A percentile compares a stretch with the other conserved stretches of the same genome.
phyloP scores from a whole-genome alignment of 768 basidiomycete species.

The Russula vinacea region DNA sequence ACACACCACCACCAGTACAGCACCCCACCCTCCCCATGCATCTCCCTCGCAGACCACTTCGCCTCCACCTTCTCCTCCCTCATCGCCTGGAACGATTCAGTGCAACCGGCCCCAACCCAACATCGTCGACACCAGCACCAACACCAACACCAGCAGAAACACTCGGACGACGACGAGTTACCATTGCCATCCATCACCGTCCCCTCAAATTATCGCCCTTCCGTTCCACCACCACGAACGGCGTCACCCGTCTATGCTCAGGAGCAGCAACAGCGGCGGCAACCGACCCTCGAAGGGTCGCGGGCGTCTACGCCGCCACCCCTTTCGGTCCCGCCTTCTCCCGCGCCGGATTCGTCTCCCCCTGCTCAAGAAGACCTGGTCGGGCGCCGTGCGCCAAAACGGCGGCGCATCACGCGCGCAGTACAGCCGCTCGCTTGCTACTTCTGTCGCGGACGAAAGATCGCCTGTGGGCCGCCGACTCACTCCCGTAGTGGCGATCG shows the following conservation, averaged over 20 bases:
- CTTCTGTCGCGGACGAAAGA: constrained; percentile 28
- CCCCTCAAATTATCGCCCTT: background rate
- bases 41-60: background rate
- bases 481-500: constrained; percentile 9
- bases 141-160: background rate
- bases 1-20: background rate
- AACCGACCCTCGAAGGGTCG: background rate
- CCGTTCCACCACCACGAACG: constrained; percentile 7
- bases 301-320: background rate
- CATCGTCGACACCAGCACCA: background rate
- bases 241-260: background rate
- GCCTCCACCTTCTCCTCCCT: background rate
- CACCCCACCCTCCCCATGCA: constrained; percentile 6
- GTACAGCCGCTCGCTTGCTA: constrained; percentile 26
- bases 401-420: constrained; percentile 20
- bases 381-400: constrained; percentile 23
- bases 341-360: background rate
- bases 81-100: constrained; percentile 11
- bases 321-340: background rate
- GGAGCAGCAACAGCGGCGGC: background rate
- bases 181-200: too few relatives aligned
- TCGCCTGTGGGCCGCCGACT: constrained; percentile 21
- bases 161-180: background rate
- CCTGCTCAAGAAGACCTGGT: background rate
- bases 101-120: background rate